Percentiles rank a stretch among this genome's conserved stretches.
phyloP scores from a whole-genome alignment of 2,329 filamentous ascomycete genomes.

The Hymenoscyphus albidus region DNA sequence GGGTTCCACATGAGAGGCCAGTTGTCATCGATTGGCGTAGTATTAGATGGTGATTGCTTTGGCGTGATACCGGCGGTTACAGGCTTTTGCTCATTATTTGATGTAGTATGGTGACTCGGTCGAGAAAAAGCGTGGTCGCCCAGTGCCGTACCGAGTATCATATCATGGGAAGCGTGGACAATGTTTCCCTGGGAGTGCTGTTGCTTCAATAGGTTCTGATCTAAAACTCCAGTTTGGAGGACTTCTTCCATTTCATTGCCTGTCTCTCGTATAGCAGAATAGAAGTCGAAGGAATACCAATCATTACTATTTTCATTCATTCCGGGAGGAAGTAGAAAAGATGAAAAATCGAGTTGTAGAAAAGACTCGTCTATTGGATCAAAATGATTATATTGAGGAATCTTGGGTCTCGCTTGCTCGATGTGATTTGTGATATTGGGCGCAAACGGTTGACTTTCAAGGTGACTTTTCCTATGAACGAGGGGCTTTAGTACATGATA shows the following conservation, averaged over 20 bases:
- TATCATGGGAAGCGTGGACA: background rate
- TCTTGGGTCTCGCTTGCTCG: background rate
- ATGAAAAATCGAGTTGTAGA: slow-evolving; percentile 21
- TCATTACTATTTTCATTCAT: slow-evolving; percentile 12
- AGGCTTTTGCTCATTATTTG: background rate
- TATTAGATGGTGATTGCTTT: slow-evolving; percentile 18
- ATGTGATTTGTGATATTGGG: background rate
- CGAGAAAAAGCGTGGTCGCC: background rate
- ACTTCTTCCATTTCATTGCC: slow-evolving; percentile 23
- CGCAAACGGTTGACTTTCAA: background rate
- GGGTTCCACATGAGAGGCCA: slow-evolving; percentile 28
- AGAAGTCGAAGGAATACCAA: slow-evolving; percentile 28
- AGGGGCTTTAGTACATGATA: background rate
- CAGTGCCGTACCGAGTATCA: background rate
- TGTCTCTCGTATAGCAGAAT: slow-evolving; percentile 27
- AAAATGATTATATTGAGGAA: slow-evolving; percentile 3
- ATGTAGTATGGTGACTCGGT: background rate
- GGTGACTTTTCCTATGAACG: background rate
- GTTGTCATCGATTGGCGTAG: slow-evolving; percentile 25
- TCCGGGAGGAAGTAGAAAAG: slow-evolving; percentile 22
- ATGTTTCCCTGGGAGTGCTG: slow-evolving; percentile 8
- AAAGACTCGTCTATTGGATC: slow-evolving; percentile 2
- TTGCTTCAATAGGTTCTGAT: slow-evolving; percentile 9
- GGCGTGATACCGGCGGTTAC: slow-evolving; percentile 11
- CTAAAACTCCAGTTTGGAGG: slow-evolving; percentile 8